A percentile compares a stretch with the other conserved stretches of the same genome.
Evolutionary conservation across 805 yeast genomes (phyloP).

Genomic region (Saccharomyces eubayanus): DNA sequence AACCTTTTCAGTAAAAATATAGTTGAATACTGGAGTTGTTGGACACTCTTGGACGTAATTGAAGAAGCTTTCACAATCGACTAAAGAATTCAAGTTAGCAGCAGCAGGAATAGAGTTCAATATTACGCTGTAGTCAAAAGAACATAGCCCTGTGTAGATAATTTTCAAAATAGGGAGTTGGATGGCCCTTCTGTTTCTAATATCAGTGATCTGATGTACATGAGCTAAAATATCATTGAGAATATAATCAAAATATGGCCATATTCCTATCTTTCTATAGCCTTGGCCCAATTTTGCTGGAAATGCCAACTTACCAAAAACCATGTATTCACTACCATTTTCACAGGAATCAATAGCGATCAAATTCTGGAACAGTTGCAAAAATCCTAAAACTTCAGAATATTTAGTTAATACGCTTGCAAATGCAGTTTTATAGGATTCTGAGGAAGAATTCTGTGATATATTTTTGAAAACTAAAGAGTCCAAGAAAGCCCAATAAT

Average conservation of each 20-base stretch:
- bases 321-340: conserved; percentile 18
- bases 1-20: conserved; percentile 51
- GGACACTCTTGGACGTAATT: conserved; percentile 59
- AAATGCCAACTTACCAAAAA: conserved; percentile 42
- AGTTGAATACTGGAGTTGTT: conserved; percentile 54
- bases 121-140: conserved; percentile 47
- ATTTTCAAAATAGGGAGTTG: conserved; percentile 49
- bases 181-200: conserved; percentile 34
- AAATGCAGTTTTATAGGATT: conserved; percentile 38
- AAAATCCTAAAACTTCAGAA: conserved; percentile 55
- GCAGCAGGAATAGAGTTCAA: conserved; percentile 45
- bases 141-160: conserved; percentile 38
- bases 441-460: conserved; percentile 17
- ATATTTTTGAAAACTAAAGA: conserved; percentile 49
- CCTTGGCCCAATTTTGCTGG: conserved; percentile 57
- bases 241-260: conserved; percentile 74
- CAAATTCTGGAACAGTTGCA: conserved; percentile 42
- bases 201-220: conserved; percentile 30
- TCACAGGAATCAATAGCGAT: conserved; percentile 27
- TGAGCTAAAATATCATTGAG: conserved; percentile 57
- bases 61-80: conserved; percentile 37
- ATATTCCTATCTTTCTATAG: conserved; percentile 57
- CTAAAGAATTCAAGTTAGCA: conserved; percentile 43
- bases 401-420: conserved; percentile 40
- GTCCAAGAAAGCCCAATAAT: conserved; percentile 65